phyloP scores from a whole-genome alignment of 345 rosid genomes.

The Brassica nigra region DNA sequence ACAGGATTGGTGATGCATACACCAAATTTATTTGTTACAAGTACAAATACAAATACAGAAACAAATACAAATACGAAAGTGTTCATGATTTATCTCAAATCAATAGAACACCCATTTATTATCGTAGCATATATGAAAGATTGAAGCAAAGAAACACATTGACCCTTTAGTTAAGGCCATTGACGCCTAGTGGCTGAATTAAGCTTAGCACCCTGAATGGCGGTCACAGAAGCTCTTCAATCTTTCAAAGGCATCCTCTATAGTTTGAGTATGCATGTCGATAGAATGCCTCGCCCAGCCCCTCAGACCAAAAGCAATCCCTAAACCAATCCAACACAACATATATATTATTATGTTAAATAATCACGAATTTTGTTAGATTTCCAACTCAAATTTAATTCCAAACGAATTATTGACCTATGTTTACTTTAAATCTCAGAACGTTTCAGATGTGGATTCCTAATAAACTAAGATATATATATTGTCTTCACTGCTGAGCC shows the following conservation, averaged over 20 bases:
- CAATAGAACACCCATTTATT: constrained; percentile 1
- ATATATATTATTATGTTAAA: background rate
- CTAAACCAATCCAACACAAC: constrained; percentile 39
- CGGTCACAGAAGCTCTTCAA: constrained; percentile 24
- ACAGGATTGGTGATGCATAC: constrained; percentile 9
- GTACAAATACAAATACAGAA: background rate
- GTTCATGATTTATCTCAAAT: constrained; percentile 18
- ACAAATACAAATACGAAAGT: background rate
- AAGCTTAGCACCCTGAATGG: background rate
- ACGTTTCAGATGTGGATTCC: background rate
- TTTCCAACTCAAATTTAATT: background rate
- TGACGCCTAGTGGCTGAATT: constrained; percentile 1
- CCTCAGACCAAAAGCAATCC: constrained; percentile 50
- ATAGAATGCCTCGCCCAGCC: constrained; percentile 28
- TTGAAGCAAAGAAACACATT: background rate
- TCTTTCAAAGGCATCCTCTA: constrained; percentile 30
- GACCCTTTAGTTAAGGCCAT: constrained; percentile 21
- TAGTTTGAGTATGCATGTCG: constrained; percentile 11
- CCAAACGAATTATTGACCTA: background rate
- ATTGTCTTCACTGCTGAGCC: background rate
- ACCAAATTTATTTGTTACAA: constrained; percentile 9
- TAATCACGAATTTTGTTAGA: background rate
- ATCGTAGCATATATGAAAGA: background rate
- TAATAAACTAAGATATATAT: background rate
- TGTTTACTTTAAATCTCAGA: background rate